Conservation (phyloP, 148 eudicot species). For the Diospyros lotus region DNA sequence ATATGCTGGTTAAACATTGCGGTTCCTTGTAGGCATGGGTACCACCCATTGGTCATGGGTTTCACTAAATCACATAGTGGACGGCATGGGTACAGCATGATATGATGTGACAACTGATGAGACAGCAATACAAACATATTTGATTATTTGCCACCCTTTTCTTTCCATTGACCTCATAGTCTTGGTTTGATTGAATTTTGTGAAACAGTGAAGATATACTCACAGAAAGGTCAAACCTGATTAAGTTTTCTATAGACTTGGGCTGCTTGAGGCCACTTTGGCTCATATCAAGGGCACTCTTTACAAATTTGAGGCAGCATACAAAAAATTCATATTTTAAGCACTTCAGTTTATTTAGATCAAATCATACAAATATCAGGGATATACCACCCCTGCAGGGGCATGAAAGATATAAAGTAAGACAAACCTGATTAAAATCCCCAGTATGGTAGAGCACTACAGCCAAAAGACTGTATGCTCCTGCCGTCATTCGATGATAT, state of each 20-base stretch:
- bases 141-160: neutral
- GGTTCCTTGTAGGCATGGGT: neutral
- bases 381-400: neutral
- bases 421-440: constrained; percentile 87
- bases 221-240: neutral
- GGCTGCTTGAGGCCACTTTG: neutral
- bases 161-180: neutral
- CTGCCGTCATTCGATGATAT: constrained; percentile 97
- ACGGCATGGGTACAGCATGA: neutral
- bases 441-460: constrained; percentile 95
- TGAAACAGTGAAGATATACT: neutral
- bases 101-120: neutral
- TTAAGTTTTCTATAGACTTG: neutral
- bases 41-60: no score
- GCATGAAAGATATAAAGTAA: neutral
- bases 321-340: neutral
- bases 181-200: neutral
- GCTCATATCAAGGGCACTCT: neutral
- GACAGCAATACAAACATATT: neutral
- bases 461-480: constrained; percentile 94
- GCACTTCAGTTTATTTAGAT: neutral
- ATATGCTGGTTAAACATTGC: neutral
- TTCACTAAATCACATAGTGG: no score
- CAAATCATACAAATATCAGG: neutral
- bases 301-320: neutral